A percentile compares a stretch with the other conserved stretches of the same genome.
These are phyloP conservation scores for Punica granatum DNA, from an alignment of 345 rosid genomes.

Conservation along the genomic window DNA sequence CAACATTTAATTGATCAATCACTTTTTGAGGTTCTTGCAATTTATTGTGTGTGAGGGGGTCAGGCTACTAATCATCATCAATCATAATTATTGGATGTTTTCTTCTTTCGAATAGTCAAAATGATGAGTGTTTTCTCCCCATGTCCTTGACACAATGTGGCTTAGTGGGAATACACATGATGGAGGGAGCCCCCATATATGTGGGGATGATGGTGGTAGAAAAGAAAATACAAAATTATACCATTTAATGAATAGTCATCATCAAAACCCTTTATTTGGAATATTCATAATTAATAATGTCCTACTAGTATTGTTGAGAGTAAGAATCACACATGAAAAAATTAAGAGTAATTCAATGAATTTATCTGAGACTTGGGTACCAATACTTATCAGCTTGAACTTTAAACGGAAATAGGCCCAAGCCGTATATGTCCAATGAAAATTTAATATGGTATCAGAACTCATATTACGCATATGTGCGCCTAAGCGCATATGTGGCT, in stretches of 20 bases:
- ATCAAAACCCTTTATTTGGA: background rate
- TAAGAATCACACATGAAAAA: too few relatives aligned
- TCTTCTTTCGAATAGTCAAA: conserved; percentile 10
- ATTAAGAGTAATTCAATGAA: too few relatives aligned
- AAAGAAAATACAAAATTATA: too few relatives aligned
- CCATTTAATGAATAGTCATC: background rate
- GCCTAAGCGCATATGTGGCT: too few relatives aligned
- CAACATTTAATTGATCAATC: background rate
- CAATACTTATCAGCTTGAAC: too few relatives aligned
- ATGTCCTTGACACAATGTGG: background rate
- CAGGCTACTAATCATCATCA: background rate
- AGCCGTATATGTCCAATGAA: too few relatives aligned
- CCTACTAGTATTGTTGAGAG: too few relatives aligned
- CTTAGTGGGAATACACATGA: background rate
- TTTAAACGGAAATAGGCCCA: too few relatives aligned
- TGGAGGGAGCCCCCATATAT: background rate
- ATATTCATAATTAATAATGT: background rate
- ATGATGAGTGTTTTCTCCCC: conserved; percentile 9
- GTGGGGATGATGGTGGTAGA: background rate
- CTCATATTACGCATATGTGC: too few relatives aligned
- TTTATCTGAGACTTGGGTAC: too few relatives aligned
- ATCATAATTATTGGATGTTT: background rate
- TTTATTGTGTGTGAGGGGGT: background rate
- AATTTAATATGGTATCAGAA: too few relatives aligned
- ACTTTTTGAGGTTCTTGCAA: background rate